A percentile compares a stretch with the other conserved stretches of the same genome.
Conservation (phyloP, 2,329 filamentous ascomycete species). For the Fusarium poae region DNA sequence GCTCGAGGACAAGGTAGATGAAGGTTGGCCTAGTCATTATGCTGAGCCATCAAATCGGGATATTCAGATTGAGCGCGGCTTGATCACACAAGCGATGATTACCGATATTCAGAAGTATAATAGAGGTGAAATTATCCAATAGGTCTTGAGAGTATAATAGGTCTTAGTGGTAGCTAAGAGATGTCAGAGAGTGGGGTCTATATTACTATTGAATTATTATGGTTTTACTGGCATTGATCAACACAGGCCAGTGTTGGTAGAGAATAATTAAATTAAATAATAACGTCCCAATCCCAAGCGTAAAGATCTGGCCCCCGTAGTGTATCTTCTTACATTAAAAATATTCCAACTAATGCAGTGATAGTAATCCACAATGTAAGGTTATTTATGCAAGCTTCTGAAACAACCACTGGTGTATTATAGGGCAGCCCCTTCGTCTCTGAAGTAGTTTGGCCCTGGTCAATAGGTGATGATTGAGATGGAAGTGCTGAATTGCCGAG, state of each 20-base stretch:
- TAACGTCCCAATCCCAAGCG: no score
- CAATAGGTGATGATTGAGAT: not conserved
- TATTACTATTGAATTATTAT: no score
- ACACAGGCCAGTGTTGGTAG: no score
- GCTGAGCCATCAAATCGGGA: not conserved
- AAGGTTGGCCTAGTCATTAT: slow-evolving; percentile 18
- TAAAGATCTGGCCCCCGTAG: no score
- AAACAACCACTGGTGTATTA: not conserved
- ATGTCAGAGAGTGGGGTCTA: no score
- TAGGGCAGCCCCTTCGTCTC: not conserved
- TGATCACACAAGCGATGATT: slow-evolving; percentile 42
- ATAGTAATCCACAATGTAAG: not conserved
- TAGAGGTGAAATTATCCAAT: no score
- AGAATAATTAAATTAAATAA: no score
- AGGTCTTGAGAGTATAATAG: no score
- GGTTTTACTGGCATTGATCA: no score
- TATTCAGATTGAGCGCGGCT: slow-evolving; percentile 36
- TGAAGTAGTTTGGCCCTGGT: not conserved
- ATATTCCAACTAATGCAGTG: no score
- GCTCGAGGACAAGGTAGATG: slow-evolving; percentile 52
- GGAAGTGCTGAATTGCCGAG: not conserved
- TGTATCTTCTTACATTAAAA: no score
- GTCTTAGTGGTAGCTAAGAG: no score
- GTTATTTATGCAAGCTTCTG: not conserved
- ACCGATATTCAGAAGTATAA: slow-evolving; percentile 37